phyloP scores from a whole-genome alignment of 2,329 filamentous ascomycete species.

The Cordyceps tenuipes region DNA sequence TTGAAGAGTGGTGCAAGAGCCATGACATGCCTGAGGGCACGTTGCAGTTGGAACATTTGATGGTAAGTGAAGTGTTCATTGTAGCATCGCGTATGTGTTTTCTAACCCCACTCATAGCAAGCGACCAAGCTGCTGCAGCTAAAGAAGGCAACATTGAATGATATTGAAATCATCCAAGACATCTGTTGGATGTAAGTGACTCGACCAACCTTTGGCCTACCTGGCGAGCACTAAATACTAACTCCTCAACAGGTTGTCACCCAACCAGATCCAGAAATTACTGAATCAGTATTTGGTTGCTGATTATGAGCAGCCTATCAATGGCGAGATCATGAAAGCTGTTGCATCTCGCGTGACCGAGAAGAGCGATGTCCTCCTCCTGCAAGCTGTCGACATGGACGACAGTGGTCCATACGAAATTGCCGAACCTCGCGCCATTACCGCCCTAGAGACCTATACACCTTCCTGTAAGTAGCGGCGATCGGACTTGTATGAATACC shows the following conservation, averaged over 20 bases:
- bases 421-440: slow-evolving; percentile 91
- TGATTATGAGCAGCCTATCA: slow-evolving; percentile 98
- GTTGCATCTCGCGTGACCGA: slow-evolving; percentile 94
- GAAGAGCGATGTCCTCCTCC: slow-evolving; percentile 91
- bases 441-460: slow-evolving; percentile 93
- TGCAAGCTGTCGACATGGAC: slow-evolving; percentile 97
- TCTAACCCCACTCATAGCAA: slow-evolving; percentile 51
- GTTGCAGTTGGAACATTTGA: slow-evolving; percentile 92
- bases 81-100: background rate
- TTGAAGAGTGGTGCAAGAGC: slow-evolving; percentile 99
- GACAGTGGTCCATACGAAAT: slow-evolving; percentile 98
- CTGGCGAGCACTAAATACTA: background rate
- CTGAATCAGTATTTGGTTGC: slow-evolving; percentile 97
- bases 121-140: slow-evolving; percentile 95
- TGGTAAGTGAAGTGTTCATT: slow-evolving; percentile 48
- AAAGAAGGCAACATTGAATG: slow-evolving; percentile 97
- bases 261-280: slow-evolving; percentile 98
- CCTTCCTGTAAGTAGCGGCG: slow-evolving; percentile 70
- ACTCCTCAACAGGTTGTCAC: slow-evolving; percentile 61
- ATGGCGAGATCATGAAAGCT: slow-evolving; percentile 99
- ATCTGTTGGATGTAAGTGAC: slow-evolving; percentile 96
- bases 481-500: background rate
- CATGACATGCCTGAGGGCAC: slow-evolving; percentile 99
- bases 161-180: slow-evolving; percentile 99
- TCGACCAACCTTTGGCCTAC: background rate